Evolutionary conservation across 768 basidiomycete genomes (phyloP).

Genomic region (Phylloporus scabripes): DNA sequence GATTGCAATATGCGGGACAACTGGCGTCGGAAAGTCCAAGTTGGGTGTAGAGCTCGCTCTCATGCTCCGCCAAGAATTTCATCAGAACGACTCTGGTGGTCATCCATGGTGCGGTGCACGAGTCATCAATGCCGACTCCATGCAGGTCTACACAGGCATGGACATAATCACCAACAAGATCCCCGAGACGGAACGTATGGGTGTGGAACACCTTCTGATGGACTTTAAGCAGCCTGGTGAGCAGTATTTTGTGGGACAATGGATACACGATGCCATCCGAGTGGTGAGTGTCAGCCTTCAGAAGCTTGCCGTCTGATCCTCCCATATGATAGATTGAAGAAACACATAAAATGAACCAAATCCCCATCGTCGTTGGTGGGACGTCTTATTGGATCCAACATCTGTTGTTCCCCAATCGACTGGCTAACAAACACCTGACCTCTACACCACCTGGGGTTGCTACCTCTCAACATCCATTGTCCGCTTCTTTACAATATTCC

Average conservation of each 20-base stretch:
- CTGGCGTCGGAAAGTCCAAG: conserved; percentile 93
- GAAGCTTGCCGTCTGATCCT: neutral
- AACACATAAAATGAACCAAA: conserved; percentile 51
- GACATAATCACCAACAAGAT: conserved; percentile 95
- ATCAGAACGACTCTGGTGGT: conserved; percentile 7
- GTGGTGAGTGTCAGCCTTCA: conserved; percentile 47
- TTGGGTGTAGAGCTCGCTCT: conserved; percentile 85
- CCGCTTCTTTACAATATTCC: conserved; percentile 36
- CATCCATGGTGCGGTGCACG: conserved; percentile 56
- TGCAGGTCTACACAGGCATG: conserved; percentile 93
- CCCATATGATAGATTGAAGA: conserved; percentile 57
- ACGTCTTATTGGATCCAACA: conserved; percentile 98
- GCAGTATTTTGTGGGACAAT: conserved; percentile 82
- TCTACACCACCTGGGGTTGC: conserved; percentile 1
- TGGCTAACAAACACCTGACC: conserved; percentile 33
- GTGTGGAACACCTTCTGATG: conserved; percentile 87
- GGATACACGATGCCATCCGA: conserved; percentile 76
- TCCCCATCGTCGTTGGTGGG: conserved; percentile 92
- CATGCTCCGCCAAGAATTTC: conserved; percentile 36
- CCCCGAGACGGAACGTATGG: conserved; percentile 64
- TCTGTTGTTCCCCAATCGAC: conserved; percentile 79
- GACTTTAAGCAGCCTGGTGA: conserved; percentile 81
- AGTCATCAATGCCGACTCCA: conserved; percentile 93
- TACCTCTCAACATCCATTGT: conserved; percentile 14
- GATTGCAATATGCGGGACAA: conserved; percentile 87